A percentile compares a stretch with the other conserved stretches of the same genome.
These are phyloP conservation scores for Ceratocystis harringtonii DNA, from an alignment of 2,329 filamentous ascomycete genomes.

Conservation along the genomic window DNA sequence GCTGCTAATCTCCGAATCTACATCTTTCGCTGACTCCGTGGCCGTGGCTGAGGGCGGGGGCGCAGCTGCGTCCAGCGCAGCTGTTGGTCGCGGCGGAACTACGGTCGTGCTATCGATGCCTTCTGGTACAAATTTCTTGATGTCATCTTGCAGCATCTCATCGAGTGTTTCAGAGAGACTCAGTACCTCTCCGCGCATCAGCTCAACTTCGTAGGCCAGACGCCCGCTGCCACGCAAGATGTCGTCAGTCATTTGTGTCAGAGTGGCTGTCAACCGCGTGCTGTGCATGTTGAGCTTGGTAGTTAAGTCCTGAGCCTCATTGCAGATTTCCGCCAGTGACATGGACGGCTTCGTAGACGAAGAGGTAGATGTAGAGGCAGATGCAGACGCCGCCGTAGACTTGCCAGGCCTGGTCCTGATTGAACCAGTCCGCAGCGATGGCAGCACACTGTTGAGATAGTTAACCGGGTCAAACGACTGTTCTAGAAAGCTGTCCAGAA, in stretches of 20 bases:
- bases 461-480: conserved; percentile 67
- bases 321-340: conserved; percentile 60
- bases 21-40: conserved; percentile 10
- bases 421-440: conserved; percentile 38
- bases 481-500: conserved; percentile 59
- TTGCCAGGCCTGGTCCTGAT: background rate
- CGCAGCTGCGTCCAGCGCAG: background rate
- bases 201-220: conserved; percentile 85
- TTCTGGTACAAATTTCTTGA: conserved; percentile 53
- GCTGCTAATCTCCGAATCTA: conserved; percentile 5
- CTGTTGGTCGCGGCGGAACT: conserved; percentile 16
- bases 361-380: background rate
- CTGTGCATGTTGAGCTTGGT: conserved; percentile 83
- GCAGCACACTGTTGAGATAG: conserved; percentile 69
- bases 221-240: conserved; percentile 79
- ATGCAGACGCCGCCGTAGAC: background rate
- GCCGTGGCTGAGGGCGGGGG: conserved; percentile 9
- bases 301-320: conserved; percentile 68
- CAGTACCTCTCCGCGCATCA: conserved; percentile 74
- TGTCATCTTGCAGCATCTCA: conserved; percentile 55
- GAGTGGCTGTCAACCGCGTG: conserved; percentile 59
- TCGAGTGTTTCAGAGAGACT: conserved; percentile 65
- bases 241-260: conserved; percentile 87
- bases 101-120: conserved; percentile 26
- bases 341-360: conserved; percentile 24